phyloP scores from a whole-genome alignment of 2,329 filamentous ascomycete species.

The Colletotrichum spinosum region DNA sequence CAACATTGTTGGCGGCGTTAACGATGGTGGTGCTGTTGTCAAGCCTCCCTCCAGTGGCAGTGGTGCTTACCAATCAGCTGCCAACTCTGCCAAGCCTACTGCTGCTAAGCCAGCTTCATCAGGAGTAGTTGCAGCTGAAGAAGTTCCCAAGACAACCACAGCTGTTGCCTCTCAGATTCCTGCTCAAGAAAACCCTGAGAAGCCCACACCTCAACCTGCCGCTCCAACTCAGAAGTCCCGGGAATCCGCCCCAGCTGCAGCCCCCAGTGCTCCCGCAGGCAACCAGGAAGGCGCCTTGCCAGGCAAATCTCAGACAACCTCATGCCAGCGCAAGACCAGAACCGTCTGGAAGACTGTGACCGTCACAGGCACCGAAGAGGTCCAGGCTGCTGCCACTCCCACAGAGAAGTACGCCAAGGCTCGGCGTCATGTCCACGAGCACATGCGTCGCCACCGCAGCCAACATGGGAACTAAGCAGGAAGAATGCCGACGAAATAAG shows the following conservation, averaged over 20 bases:
- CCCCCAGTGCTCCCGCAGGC: slow-evolving; percentile 39
- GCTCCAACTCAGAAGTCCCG: slow-evolving; percentile 9
- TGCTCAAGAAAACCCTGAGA: slow-evolving; percentile 23
- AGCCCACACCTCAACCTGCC: slow-evolving; percentile 3
- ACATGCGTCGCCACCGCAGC: slow-evolving; percentile 49
- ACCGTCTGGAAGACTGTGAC: slow-evolving; percentile 61
- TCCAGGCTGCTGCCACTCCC: slow-evolving; percentile 34
- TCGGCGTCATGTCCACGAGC: slow-evolving; percentile 53
- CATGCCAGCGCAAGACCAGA: slow-evolving; percentile 44
- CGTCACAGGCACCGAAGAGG: slow-evolving; percentile 60
- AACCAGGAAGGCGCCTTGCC: slow-evolving; percentile 14
- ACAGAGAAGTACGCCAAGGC: slow-evolving; percentile 40
- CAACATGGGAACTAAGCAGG: slow-evolving; percentile 42
- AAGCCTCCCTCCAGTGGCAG: slow-evolving; percentile 15
- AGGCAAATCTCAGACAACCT: slow-evolving; percentile 34
- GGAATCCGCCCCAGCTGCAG: slow-evolving; percentile 11
- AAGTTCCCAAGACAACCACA: background rate
- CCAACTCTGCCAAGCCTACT: slow-evolving; percentile 15
- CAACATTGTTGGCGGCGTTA: slow-evolving; percentile 10
- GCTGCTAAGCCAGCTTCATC: slow-evolving; percentile 8
- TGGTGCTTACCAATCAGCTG: slow-evolving; percentile 3
- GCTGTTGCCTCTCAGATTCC: slow-evolving; percentile 25
- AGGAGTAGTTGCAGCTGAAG: background rate
- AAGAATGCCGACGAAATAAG: background rate
- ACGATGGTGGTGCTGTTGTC: slow-evolving; percentile 18